Conservation (phyloP, 108 stramenopile species). For the Skeletonema grethae region DNA sequence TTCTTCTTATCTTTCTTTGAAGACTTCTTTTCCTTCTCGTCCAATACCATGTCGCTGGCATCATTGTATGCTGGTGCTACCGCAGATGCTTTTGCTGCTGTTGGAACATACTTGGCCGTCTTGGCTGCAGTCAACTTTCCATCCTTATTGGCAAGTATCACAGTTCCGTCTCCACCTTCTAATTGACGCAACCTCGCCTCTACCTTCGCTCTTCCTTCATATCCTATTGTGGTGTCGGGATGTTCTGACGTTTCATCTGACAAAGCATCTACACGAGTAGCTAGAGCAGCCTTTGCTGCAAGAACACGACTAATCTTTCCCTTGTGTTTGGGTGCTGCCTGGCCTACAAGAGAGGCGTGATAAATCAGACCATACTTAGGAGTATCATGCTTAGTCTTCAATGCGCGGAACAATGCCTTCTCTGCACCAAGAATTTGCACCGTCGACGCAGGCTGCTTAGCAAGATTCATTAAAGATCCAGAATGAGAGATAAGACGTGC, state of each 20-base stretch:
- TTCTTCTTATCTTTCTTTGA: constrained; percentile 76
- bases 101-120: constrained; percentile 77
- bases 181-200: constrained; percentile 96
- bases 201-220: constrained; percentile 96
- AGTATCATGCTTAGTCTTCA: constrained; percentile 99
- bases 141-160: constrained; percentile 67
- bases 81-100: constrained; percentile 75
- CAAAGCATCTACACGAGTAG: constrained; percentile 99
- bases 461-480: constrained; percentile 97
- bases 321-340: constrained; percentile 99
- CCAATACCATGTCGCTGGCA: constrained; percentile 87
- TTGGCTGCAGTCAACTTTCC: constrained; percentile 75
- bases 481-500: constrained; percentile 99
- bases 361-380: constrained; percentile 99
- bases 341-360: constrained; percentile 99
- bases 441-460: constrained; percentile 99
- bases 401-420: constrained; percentile 99
- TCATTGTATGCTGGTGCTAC: constrained; percentile 84
- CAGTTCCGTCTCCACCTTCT: constrained; percentile 86
- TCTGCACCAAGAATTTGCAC: constrained; percentile 99
- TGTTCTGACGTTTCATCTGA: constrained; percentile 87
- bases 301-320: constrained; percentile 99
- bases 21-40: constrained; percentile 54
- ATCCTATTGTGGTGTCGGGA: constrained; percentile 94
- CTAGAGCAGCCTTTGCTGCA: constrained; percentile 97